Percentiles rank a stretch among this genome's conserved stretches.
These are phyloP conservation scores for Casuarina glauca DNA, from an alignment of 306 rosid species.

Conservation along the genomic window DNA sequence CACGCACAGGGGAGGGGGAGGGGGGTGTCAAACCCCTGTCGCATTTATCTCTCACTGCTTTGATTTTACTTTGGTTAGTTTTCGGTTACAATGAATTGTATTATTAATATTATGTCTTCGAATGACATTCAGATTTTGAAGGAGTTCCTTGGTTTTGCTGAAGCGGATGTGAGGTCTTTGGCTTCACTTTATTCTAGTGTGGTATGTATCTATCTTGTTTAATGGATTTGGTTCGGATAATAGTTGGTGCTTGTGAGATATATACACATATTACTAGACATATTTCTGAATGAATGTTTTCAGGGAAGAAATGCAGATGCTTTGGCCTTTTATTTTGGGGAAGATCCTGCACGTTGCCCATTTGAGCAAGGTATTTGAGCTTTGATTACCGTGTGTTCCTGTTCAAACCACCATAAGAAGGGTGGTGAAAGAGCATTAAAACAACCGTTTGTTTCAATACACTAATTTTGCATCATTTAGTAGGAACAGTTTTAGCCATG, in stretches of 20 bases:
- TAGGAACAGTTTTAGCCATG: too few relatives aligned
- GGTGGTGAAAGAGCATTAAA: neutral
- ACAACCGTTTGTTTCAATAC: neutral
- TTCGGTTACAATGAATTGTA: neutral
- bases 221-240: slow-evolving; percentile 15
- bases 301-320: slow-evolving; percentile 96
- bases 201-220: slow-evolving; percentile 50
- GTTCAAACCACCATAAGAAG: neutral
- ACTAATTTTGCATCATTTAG: neutral
- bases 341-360: slow-evolving; percentile 75
- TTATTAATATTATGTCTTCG: slow-evolving; percentile 9
- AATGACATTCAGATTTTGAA: slow-evolving; percentile 55
- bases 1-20: too few relatives aligned
- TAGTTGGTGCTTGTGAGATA: slow-evolving; percentile 20
- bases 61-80: slow-evolving; percentile 10
- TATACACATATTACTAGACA: slow-evolving; percentile 14
- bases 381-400: neutral
- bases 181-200: slow-evolving; percentile 74
- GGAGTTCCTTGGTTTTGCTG: slow-evolving; percentile 65
- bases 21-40: too few relatives aligned
- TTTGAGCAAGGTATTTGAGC: slow-evolving; percentile 73
- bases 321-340: slow-evolving; percentile 75
- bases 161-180: slow-evolving; percentile 83
- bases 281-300: slow-evolving; percentile 28
- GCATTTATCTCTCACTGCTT: neutral